Percentiles rank a stretch among this genome's conserved stretches.
Evolutionary conservation across 108 stramenopile genomes (phyloP).

Genomic region (Bacterosira constricta): DNA sequence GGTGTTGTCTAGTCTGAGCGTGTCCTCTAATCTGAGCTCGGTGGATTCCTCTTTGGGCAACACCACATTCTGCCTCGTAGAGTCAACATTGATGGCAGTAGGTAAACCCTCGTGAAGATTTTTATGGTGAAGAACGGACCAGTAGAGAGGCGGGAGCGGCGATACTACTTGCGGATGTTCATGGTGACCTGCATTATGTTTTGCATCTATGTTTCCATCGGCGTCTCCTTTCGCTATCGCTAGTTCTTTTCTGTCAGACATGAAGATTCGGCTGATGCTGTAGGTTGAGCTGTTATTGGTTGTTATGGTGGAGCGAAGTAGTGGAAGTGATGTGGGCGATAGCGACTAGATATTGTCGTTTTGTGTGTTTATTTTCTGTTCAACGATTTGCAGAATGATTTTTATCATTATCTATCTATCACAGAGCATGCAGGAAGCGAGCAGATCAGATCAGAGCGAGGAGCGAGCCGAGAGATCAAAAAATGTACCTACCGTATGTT

Average conservation of each 20-base stretch:
- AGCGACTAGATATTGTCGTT: background rate
- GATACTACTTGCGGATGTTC: background rate
- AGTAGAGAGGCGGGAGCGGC: slow-evolving; percentile 9
- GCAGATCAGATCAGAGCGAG: too few relatives aligned
- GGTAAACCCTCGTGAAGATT: background rate
- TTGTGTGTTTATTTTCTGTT: slow-evolving; percentile 26
- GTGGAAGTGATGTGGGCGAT: background rate
- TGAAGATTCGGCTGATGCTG: background rate
- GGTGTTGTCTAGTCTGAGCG: background rate
- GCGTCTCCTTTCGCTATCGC: background rate
- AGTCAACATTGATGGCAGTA: background rate
- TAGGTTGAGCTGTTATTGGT: background rate
- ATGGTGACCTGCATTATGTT: background rate
- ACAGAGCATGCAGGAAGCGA: too few relatives aligned
- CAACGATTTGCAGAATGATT: slow-evolving; percentile 65
- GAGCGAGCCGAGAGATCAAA: too few relatives aligned
- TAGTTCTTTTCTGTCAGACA: background rate
- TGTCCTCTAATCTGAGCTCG: background rate
- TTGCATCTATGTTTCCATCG: background rate
- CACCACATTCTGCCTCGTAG: too few relatives aligned
- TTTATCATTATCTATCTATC: too few relatives aligned
- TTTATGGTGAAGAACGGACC: slow-evolving; percentile 25
- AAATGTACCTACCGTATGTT: too few relatives aligned
- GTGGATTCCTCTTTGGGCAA: too few relatives aligned
- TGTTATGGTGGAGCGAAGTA: background rate